These are phyloP conservation scores for Penicillium sp. DNA, from an alignment of 2,329 filamentous ascomycete species.

Conservation along the genomic window DNA sequence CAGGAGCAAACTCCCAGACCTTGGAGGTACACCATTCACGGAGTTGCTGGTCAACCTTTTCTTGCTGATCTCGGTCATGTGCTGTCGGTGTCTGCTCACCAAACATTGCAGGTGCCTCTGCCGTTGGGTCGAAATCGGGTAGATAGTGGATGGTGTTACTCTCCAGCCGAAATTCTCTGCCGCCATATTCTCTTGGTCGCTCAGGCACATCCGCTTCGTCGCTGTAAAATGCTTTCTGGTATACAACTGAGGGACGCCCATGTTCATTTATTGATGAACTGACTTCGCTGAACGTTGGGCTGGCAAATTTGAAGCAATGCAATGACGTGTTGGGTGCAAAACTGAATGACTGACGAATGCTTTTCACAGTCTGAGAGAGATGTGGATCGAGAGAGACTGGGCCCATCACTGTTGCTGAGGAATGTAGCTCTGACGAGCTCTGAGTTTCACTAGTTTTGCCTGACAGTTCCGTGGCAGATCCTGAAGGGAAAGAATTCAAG, in stretches of 20 bases:
- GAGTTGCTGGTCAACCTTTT: slow-evolving; percentile 45
- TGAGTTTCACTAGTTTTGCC: slow-evolving; percentile 5
- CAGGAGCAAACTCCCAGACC: slow-evolving; percentile 66
- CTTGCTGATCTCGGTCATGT: slow-evolving; percentile 46
- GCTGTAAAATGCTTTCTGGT: slow-evolving; percentile 79
- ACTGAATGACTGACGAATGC: slow-evolving; percentile 26
- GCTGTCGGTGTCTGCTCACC: slow-evolving; percentile 45
- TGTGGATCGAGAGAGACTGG: slow-evolving; percentile 12
- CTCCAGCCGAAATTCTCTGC: slow-evolving; percentile 69
- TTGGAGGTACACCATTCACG: slow-evolving; percentile 53
- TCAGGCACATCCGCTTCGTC: slow-evolving; percentile 73
- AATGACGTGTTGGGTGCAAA: slow-evolving; percentile 18
- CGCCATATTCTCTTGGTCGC: slow-evolving; percentile 71
- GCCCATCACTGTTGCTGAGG: slow-evolving; percentile 15
- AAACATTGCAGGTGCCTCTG: slow-evolving; percentile 48
- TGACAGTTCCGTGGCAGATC: slow-evolving; percentile 1
- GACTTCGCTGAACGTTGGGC: slow-evolving; percentile 39
- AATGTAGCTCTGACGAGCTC: slow-evolving; percentile 14
- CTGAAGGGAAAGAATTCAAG: slow-evolving; percentile 6
- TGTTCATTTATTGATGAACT: slow-evolving; percentile 48
- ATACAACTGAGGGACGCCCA: slow-evolving; percentile 60
- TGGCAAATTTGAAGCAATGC: slow-evolving; percentile 20
- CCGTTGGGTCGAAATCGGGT: slow-evolving; percentile 63
- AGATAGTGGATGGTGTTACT: slow-evolving; percentile 70
- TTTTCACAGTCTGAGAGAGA: slow-evolving; percentile 14